These are phyloP conservation scores for Laetiporus sulphureus DNA, from an alignment of 1,284 basidiomycete species.

Conservation along the genomic window DNA sequence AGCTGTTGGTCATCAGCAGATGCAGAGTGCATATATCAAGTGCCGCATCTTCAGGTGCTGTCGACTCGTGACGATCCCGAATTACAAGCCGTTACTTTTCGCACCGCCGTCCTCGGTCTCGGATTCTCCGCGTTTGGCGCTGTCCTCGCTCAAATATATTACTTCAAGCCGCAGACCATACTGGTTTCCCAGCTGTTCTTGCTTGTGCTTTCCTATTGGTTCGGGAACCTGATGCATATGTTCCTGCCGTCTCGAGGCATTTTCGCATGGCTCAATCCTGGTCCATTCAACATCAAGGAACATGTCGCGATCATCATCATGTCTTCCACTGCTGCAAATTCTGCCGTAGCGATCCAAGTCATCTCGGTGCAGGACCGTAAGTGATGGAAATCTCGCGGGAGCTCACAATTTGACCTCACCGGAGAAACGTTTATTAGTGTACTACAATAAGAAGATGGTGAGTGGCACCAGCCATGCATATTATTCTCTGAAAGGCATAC, in stretches of 20 bases:
- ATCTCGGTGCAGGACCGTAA: constrained; percentile 30
- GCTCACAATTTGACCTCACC: background rate
- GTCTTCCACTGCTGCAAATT: constrained; percentile 29
- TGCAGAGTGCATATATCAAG: background rate
- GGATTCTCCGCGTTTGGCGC: constrained; percentile 30
- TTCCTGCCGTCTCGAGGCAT: constrained; percentile 26
- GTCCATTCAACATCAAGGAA: constrained; percentile 26
- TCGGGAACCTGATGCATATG: constrained; percentile 28
- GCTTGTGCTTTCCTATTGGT: constrained; percentile 31
- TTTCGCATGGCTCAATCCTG: constrained; percentile 35
- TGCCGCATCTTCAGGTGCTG: constrained; percentile 21
- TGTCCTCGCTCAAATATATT: constrained; percentile 33
- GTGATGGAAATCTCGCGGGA: constrained; percentile 3
- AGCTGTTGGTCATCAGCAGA: too few species aligned
- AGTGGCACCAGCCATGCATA: background rate
- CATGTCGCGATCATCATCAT: constrained; percentile 31
- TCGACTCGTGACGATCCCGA: constrained; percentile 32
- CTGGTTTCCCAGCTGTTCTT: constrained; percentile 28
- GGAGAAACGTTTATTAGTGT: constrained; percentile 17
- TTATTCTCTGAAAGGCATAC: background rate
- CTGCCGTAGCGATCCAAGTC: constrained; percentile 31
- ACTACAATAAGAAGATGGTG: constrained; percentile 27
- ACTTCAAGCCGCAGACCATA: constrained; percentile 32
- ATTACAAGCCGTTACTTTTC: constrained; percentile 31
- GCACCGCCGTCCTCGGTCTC: constrained; percentile 30